A percentile compares a stretch with the other conserved stretches of the same genome.
These are phyloP conservation scores for Pisolithus marmoratus DNA, from an alignment of 768 basidiomycete species.

Conservation along the genomic window DNA sequence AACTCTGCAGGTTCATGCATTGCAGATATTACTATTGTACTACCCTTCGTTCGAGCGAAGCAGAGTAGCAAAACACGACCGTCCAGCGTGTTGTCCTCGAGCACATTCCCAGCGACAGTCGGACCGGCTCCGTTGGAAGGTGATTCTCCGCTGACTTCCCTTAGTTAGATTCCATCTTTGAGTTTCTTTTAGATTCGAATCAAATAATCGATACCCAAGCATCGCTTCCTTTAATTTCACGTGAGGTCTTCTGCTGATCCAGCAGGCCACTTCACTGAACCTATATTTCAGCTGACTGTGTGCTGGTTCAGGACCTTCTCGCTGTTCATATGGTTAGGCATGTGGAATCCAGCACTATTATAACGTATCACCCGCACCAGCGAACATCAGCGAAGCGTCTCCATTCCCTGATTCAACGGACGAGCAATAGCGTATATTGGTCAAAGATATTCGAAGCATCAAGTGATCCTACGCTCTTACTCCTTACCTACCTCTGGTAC, in stretches of 20 bases:
- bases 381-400: constrained; percentile 19
- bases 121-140: constrained; percentile 7
- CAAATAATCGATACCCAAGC: constrained; percentile 48
- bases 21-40: constrained; percentile 50
- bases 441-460: constrained; percentile 17
- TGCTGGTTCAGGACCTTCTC: constrained; percentile 40
- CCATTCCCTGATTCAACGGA: constrained; percentile 23
- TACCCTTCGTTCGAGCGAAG: constrained; percentile 46
- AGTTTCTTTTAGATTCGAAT: constrained; percentile 2
- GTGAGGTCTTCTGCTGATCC: constrained; percentile 21
- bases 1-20: not conserved
- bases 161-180: not conserved
- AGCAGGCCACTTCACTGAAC: not conserved
- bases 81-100: not conserved
- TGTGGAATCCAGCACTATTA: constrained; percentile 15
- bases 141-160: not conserved
- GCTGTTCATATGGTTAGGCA: constrained; percentile 47
- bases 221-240: constrained; percentile 31
- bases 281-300: constrained; percentile 11
- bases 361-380: constrained; percentile 25
- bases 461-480: constrained; percentile 50
- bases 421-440: constrained; percentile 30
- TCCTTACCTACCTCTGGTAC: constrained; percentile 53
- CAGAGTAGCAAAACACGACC: constrained; percentile 13
- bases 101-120: not conserved